Evolutionary conservation across 805 yeast species (phyloP), one percentile per base, ranked within the genome.

Genomic region (Pichia occidentalis): DNA sequence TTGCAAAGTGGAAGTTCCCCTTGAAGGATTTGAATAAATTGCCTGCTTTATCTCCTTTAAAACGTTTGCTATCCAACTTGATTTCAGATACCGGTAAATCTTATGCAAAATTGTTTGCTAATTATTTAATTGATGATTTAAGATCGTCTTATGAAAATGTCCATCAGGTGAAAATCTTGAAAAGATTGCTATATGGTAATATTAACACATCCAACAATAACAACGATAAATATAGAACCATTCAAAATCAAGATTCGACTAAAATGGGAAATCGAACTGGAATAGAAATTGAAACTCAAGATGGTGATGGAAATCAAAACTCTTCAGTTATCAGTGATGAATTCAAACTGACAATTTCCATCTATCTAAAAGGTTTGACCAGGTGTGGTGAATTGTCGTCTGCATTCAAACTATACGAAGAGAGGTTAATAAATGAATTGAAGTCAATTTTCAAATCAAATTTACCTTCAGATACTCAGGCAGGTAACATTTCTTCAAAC

Each of bases 261-360:
- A n/a, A n/a, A n/a, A n/a, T n/a, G n/a, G n/a, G n/a, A n/a, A n/a
- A n/a, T n/a, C n/a, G n/a, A n/a, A n/a, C n/a, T n/a, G n/a, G n/a
- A n/a, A n/a, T n/a, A n/a, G n/a, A n/a, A n/a, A 60, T 66, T n/a
- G 76, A 72, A 28, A 78, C 85, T 36, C 87, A 92, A 7, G 71
- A 70, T 24, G 73, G 77, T 13, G 80, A 77, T 46, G 71, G 78
- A 4, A 63, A 69, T 16, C 61, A 73, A 29, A 76, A 85, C 50
- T 64, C 70, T 7, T 69, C 70, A 16, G 49, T 69, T 23, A 59
- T 88, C 32, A 45, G 81, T 10, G 63, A 64, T 0, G 95, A 88
- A 54, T 57, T 88, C 32, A 68, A 80, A 42, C 32, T 47, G 2
- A 85, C 82, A 47, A 72, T 75, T 46, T 67, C 68, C 18, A 45